phyloP scores from a whole-genome alignment of 2,329 filamentous ascomycete genomes.

The Colletotrichum sp. region DNA sequence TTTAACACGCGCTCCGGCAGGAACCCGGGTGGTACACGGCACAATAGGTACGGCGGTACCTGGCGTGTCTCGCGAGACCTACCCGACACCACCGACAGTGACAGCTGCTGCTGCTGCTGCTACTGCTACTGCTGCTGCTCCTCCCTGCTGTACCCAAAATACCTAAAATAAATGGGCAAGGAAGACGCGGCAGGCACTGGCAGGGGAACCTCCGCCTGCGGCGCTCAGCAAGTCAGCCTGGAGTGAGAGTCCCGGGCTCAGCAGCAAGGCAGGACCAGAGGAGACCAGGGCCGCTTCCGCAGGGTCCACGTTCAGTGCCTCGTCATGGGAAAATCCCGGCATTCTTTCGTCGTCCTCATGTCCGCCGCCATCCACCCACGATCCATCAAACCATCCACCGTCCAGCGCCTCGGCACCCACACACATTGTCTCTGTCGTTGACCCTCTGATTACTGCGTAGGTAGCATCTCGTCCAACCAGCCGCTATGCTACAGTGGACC shows the following conservation, averaged over 20 bases:
- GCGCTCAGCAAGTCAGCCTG: not conserved
- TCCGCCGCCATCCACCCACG: not conserved
- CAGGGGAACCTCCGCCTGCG: not conserved
- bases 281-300: not conserved
- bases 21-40: not conserved
- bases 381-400: not conserved
- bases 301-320: not conserved
- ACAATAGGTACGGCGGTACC: not conserved
- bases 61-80: not conserved
- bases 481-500: conserved; percentile 7
- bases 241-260: not conserved
- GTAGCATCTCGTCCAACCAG: not conserved
- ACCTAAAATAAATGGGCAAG: not conserved
- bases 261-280: not conserved
- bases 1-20: not conserved
- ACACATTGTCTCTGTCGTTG: not conserved
- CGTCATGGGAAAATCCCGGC: not conserved
- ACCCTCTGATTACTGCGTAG: not conserved
- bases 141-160: not conserved
- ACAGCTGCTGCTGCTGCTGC: not conserved
- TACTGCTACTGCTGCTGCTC: not conserved
- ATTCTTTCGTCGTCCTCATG: not conserved
- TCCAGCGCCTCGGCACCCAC: not conserved
- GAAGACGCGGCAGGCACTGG: not conserved
- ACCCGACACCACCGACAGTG: not conserved